A percentile compares a stretch with the other conserved stretches of the same genome.
Evolutionary conservation across 805 yeast genomes (phyloP).

Genomic region (Pichia kluyveri): DNA sequence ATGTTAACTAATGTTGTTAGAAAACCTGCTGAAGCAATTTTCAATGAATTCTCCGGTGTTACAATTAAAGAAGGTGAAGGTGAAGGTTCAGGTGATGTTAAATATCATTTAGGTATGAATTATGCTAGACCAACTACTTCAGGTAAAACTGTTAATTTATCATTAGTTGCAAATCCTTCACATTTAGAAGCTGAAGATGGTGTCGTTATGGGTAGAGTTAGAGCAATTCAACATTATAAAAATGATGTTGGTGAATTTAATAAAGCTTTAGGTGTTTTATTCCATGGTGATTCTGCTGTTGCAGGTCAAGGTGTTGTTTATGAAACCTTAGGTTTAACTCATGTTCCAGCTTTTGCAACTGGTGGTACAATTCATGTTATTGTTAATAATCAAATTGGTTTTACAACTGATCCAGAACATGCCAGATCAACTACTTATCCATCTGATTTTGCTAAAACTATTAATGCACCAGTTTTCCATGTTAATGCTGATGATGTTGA

Average conservation of each 20-base stretch:
- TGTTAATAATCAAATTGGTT: constrained; percentile 97
- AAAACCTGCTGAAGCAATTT: constrained; percentile 96
- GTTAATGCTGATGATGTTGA: constrained; percentile 98
- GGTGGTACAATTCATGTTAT: constrained; percentile 98
- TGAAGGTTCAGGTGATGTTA: constrained; percentile 98
- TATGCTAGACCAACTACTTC: constrained; percentile 98
- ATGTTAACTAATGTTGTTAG: constrained; percentile 97
- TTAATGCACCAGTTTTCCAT: constrained; percentile 98
- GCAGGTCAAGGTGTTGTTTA: constrained; percentile 99
- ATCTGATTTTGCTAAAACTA: constrained; percentile 92
- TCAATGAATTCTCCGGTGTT: constrained; percentile 91
- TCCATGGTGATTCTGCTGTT: constrained; percentile 99
- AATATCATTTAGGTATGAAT: constrained; percentile 98
- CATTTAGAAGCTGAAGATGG: constrained; percentile 99
- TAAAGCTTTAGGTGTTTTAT: constrained; percentile 84
- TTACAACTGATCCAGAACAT: constrained; percentile 96
- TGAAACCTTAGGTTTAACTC: constrained; percentile 93
- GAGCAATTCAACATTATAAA: constrained; percentile 91
- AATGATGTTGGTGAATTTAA: constrained; percentile 72
- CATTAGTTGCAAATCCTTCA: constrained; percentile 97
- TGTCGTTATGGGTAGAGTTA: constrained; percentile 94
- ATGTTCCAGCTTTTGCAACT: constrained; percentile 89
- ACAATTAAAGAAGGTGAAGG: constrained; percentile 81
- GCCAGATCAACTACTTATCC: constrained; percentile 98
- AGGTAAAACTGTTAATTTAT: constrained; percentile 90